Conservation (phyloP, 257 asterid species). For the Fraxinus americana region DNA sequence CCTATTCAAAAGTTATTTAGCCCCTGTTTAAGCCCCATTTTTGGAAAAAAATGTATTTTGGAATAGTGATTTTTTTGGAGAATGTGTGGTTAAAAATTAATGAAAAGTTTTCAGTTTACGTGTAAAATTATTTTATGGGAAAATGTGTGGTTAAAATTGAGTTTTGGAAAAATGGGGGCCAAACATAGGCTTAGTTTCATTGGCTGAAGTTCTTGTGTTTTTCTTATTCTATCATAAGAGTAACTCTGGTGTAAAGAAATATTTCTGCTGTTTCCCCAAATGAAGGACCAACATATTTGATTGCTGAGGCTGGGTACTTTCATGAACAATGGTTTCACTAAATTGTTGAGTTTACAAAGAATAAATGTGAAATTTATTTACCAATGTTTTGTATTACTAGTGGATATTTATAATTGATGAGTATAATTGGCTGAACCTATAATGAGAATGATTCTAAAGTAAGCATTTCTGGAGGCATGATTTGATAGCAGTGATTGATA, state of each 20-base stretch:
- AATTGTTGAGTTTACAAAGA: neutral
- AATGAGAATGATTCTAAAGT: conserved; percentile 1
- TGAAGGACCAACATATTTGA: conserved; percentile 12
- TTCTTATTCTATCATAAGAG: conserved; percentile 7
- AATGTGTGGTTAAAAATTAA: too few relatives aligned
- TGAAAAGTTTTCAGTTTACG: too few relatives aligned
- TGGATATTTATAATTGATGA: neutral
- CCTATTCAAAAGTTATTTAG: neutral
- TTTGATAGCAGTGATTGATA: too few relatives aligned
- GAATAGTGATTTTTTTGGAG: too few relatives aligned
- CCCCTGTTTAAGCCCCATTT: too few relatives aligned
- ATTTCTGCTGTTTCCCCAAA: conserved; percentile 3
- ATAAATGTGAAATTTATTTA: neutral
- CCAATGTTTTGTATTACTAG: neutral
- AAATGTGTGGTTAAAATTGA: too few relatives aligned
- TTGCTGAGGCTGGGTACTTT: neutral
- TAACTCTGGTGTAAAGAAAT: conserved; percentile 13
- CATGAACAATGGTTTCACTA: neutral
- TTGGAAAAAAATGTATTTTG: too few relatives aligned
- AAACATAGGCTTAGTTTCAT: neutral
- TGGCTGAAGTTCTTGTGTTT: neutral
- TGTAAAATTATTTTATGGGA: too few relatives aligned
- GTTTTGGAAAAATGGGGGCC: too few relatives aligned
- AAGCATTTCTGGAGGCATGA: neutral
- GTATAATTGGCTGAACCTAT: neutral